A percentile compares a stretch with the other conserved stretches of the same genome.
Evolutionary conservation across 2,329 filamentous ascomycete species (phyloP).

Genomic region (Lecanoromycetidae sp.): DNA sequence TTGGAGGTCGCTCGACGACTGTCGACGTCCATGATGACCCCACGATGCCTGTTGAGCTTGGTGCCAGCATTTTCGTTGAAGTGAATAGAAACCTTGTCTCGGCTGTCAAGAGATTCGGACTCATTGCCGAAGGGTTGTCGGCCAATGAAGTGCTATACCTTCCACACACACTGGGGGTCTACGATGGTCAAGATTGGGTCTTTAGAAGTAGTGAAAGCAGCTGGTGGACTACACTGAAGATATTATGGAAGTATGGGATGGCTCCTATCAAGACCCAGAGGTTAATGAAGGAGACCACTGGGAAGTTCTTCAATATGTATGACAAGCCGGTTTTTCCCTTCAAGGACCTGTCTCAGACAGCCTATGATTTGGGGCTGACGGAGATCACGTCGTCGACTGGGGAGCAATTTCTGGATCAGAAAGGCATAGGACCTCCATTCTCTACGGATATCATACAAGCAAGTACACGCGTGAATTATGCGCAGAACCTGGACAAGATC

Average conservation of each 20-base stretch:
- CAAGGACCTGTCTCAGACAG: constrained; percentile 56
- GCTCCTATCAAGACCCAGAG: constrained; percentile 62
- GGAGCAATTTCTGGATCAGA: constrained; percentile 54
- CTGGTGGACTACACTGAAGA: constrained; percentile 70
- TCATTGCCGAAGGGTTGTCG: constrained; percentile 43
- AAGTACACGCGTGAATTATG: constrained; percentile 87
- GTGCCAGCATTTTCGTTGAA: constrained; percentile 81
- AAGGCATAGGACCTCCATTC: constrained; percentile 55
- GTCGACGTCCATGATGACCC: constrained; percentile 63
- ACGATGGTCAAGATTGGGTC: constrained; percentile 68
- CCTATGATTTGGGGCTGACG: constrained; percentile 54
- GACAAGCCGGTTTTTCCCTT: constrained; percentile 75
- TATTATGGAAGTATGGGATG: constrained; percentile 76
- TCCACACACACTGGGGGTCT: constrained; percentile 56
- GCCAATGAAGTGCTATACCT: constrained; percentile 36
- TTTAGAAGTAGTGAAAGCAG: constrained; percentile 45
- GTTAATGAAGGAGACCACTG: constrained; percentile 59
- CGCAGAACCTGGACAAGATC: constrained; percentile 71
- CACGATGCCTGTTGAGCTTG: constrained; percentile 63
- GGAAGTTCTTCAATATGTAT: constrained; percentile 68
- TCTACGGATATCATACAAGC: constrained; percentile 76
- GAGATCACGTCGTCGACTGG: constrained; percentile 60
- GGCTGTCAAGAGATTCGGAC: constrained; percentile 58
- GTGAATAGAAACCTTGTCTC: constrained; percentile 72
- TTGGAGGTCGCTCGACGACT: constrained; percentile 81